Base-by-base conservation (phyloP, 257 asterid genomes). In the Nicotiana attenuata region DNA sequence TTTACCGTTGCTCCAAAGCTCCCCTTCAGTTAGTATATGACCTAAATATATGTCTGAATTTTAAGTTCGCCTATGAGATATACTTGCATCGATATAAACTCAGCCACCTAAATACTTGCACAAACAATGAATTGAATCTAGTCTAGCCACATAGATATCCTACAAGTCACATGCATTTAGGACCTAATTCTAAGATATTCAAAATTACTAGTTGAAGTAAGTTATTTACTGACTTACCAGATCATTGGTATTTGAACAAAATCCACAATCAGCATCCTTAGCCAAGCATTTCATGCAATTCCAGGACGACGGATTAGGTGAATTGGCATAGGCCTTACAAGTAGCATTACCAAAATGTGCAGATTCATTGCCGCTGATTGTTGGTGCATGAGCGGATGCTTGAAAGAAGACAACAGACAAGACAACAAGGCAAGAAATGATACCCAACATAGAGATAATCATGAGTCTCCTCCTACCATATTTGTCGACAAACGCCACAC, bases 401-500 rank as follows among this genome's bases (percentile, higher is more conserved):
- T 80, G 77, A 31, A 16, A 80, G 76, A 86, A 86, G 5, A 87
- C 20, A 4, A 84, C 1, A 1, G 87, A 82, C 59, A 87, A 65
- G 10, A 59, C 77, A 52, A 82, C 2, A 0, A 84, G 87, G 71
- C 85, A 78, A 5, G 82, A 64, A 79, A 84, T 86, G 45, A 86
- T 84, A 15, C 87, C 87, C 4, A 86, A 5, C 89, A 86, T 86
- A 3, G 88, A 86, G 28, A 80, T 57, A 45, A 84, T 64, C 89
- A 81, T 78, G 79, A 73, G 79, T 73, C 79, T 73, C 45, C 86
- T 67, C 52, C 89, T 78, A 10, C 88, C 89, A 19, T 80, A 84
- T 55, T 63, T 82, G 24, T 88, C 88, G 4, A 84, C 84, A 77
- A 85, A 88, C 50, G 65, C 81, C 80, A 88, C 77, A 87, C 86